Evolutionary conservation across 768 basidiomycete genomes (phyloP), one percentile per base, ranked within the genome.

Genomic region (Xerocomus potaroensis): DNA sequence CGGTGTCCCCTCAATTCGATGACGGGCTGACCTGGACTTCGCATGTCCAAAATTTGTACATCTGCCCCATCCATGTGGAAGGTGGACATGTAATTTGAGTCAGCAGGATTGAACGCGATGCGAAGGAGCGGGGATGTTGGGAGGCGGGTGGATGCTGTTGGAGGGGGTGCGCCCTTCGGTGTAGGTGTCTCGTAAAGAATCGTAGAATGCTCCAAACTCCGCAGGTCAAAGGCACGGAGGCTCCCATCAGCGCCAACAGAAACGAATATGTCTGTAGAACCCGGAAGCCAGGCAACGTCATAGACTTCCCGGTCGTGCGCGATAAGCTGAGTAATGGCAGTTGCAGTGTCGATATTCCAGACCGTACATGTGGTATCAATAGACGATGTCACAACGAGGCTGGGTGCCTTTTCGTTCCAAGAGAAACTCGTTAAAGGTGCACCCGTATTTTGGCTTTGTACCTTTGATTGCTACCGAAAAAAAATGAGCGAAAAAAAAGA

Each of bases 351-450:
- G 62, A 99, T 90, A 67, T 99, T 96, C 96, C 96, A 99, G 19
- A 98, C 88, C 2, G 96, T 98, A 65, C 95, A 98, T 12, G 94
- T 96, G 41, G 96, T 99, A 63, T 99, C 96, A 58, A 98, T 95
- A 8, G 93, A 96, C 19, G 95, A 94, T 6, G 96, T 99, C 30
- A 98, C 95, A 57, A 98, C 84, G 41, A 91, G 80, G 51, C 82
- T 84, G 1, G 95, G 92, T 0, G 86, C 76, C 60, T 93, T 87
- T 58, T 92, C 84, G 62, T 96, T 97, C 96, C 96, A 99, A 0
- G 93, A 93, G 69, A 99, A 96, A 64, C 87, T 91, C 11, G 96
- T 99, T 52, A 98, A 70, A 2, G 96, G 96, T 4, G 96, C 93
- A 4, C 86, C 87, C 24, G 81, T 83, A 38, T 80, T 80, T 59